These are phyloP conservation scores for Aegilops speltoides DNA, from an alignment of 176 grass and related monocot species.

Conservation along the genomic window DNA sequence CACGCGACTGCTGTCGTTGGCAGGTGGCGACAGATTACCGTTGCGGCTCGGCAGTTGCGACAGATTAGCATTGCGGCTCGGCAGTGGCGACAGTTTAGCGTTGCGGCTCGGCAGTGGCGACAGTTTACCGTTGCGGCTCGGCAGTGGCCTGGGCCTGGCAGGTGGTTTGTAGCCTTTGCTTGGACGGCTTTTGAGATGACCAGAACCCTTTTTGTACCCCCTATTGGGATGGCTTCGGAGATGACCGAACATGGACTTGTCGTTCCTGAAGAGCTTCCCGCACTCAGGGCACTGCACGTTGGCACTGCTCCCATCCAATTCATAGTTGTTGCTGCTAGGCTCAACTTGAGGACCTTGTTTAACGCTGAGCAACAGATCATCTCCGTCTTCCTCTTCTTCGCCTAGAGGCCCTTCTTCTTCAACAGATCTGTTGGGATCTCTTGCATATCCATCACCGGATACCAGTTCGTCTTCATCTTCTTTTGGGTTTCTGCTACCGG, in stretches of 20 bases:
- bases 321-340: neutral
- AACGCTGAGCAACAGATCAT: too few species aligned
- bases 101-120: neutral
- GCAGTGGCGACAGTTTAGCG: neutral
- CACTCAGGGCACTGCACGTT: slow-evolving; percentile 26
- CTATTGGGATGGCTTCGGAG: slow-evolving; percentile 35
- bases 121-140: neutral
- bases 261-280: slow-evolving; percentile 36
- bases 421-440: neutral
- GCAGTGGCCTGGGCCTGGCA: neutral
- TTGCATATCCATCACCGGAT: neutral
- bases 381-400: neutral
- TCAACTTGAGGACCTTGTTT: too few species aligned
- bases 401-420: neutral
- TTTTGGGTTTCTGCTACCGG: neutral
- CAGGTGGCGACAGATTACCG: neutral
- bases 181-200: slow-evolving; percentile 34
- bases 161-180: slow-evolving; percentile 34
- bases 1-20: neutral
- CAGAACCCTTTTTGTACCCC: slow-evolving; percentile 20
- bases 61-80: neutral
- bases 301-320: neutral
- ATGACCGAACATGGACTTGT: slow-evolving; percentile 49
- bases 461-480: neutral
- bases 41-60: too few species aligned